These are phyloP conservation scores for Phycomyces nitens DNA, from an alignment of 192 early-diverging fungal species.

Conservation along the genomic window DNA sequence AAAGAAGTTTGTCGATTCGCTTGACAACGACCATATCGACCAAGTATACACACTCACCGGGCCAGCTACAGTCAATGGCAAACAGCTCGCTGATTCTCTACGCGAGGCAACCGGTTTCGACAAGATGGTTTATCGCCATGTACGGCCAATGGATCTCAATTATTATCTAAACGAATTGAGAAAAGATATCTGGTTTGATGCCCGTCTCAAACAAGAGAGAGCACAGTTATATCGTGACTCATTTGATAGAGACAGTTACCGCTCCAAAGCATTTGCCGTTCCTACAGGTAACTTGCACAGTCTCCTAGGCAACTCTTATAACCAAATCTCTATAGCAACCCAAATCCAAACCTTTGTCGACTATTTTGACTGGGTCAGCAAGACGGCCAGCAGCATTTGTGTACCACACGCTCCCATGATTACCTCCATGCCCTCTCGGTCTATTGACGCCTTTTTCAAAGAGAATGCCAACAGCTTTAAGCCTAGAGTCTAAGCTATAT, in stretches of 20 bases:
- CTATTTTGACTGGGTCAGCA: constrained; percentile 31
- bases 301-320: too few relatives aligned
- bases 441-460: constrained; percentile 22
- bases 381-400: constrained; percentile 23
- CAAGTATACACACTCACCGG: constrained; percentile 34
- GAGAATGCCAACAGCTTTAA: constrained; percentile 35
- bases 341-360: constrained; percentile 31
- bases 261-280: constrained; percentile 13
- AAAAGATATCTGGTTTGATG: constrained; percentile 33
- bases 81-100: constrained; percentile 15
- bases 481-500: constrained; percentile 19
- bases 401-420: constrained; percentile 26
- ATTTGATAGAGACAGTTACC: constrained; percentile 12
- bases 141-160: constrained; percentile 25
- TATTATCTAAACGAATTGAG: constrained; percentile 24
- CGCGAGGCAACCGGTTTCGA: constrained; percentile 19
- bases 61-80: constrained; percentile 22
- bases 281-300: constrained; percentile 20
- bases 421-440: constrained; percentile 13
- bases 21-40: constrained; percentile 23
- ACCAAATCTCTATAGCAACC: constrained; percentile 6
- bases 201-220: constrained; percentile 25
- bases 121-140: constrained; percentile 8
- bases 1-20: background rate
- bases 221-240: constrained; percentile 21